Conservation (phyloP, 352 stramenopile species). For the Globisporangium perplexum region DNA sequence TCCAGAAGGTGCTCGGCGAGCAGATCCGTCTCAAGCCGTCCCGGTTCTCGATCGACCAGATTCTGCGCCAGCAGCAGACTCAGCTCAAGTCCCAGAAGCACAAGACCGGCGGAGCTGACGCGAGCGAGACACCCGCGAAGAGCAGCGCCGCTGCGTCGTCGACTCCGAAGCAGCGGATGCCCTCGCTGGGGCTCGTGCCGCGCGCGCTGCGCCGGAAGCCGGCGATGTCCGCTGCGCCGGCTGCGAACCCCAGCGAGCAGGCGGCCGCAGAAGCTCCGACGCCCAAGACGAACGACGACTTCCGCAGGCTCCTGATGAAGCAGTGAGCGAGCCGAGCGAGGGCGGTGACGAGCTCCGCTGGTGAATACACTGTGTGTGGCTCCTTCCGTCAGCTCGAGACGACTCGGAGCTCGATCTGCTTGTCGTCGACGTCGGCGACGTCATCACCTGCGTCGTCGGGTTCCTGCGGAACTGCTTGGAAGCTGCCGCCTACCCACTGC, state of each 20-base stretch:
- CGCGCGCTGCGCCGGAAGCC: conserved; percentile 35
- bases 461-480: neutral
- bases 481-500: neutral
- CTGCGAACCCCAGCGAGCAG: neutral
- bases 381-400: conserved; percentile 2
- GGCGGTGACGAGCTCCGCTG: neutral
- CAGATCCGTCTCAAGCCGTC: conserved; percentile 53
- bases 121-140: no score
- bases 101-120: neutral
- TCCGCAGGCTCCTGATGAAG: conserved; percentile 57
- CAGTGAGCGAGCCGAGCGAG: conserved; percentile 10
- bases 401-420: conserved; percentile 3
- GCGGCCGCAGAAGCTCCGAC: neutral
- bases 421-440: neutral
- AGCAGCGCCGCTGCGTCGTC: neutral
- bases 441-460: neutral
- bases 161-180: conserved; percentile 13
- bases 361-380: no score
- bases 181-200: conserved; percentile 43
- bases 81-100: conserved; percentile 12
- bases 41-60: conserved; percentile 55
- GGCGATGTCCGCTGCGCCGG: neutral
- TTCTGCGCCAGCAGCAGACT: conserved; percentile 43
- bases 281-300: conserved; percentile 69
- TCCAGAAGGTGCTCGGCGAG: conserved; percentile 34